Evolutionary conservation across 495 filamentous ascomycete species (phyloP).

Genomic region (Chaetomium fimeti): DNA sequence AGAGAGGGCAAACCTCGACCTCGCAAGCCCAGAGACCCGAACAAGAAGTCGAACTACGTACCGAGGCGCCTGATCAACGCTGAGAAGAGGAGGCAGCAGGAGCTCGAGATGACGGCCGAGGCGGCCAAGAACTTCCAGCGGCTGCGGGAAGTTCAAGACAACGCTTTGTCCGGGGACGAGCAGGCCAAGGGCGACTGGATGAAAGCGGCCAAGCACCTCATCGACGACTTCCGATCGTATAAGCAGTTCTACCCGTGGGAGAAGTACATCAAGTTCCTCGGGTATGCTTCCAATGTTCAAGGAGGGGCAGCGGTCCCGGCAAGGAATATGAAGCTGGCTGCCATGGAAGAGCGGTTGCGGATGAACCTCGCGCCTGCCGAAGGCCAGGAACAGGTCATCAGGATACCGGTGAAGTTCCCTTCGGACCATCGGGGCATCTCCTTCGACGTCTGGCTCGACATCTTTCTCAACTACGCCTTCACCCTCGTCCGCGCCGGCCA

Average conservation of each 20-base stretch:
- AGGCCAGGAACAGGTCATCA: slow-evolving; percentile 23
- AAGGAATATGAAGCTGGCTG: slow-evolving; percentile 61
- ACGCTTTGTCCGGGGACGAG: slow-evolving; percentile 51
- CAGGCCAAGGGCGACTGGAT: slow-evolving; percentile 66
- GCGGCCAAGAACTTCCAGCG: slow-evolving; percentile 58
- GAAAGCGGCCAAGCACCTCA: slow-evolving; percentile 66
- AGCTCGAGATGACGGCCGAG: slow-evolving; percentile 51
- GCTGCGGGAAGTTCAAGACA: slow-evolving; percentile 52
- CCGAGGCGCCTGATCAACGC: slow-evolving; percentile 40
- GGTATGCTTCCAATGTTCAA: slow-evolving; percentile 56
- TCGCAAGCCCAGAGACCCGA: slow-evolving; percentile 25
- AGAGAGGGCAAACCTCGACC: slow-evolving; percentile 12
- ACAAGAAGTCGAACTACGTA: slow-evolving; percentile 34
- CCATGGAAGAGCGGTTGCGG: slow-evolving; percentile 65
- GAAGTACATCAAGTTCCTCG: slow-evolving; percentile 66
- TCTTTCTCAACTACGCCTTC: slow-evolving; percentile 86
- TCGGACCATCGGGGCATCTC: slow-evolving; percentile 72
- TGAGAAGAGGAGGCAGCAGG: slow-evolving; percentile 38
- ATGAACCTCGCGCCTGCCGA: slow-evolving; percentile 47
- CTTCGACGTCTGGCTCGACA: slow-evolving; percentile 80
- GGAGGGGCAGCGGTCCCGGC: slow-evolving; percentile 44
- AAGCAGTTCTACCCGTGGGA: slow-evolving; percentile 75
- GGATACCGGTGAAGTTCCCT: slow-evolving; percentile 44
- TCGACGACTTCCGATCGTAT: slow-evolving; percentile 76
- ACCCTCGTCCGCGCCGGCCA: slow-evolving; percentile 59